Percentiles rank a stretch among this genome's conserved stretches.
These are phyloP conservation scores for Artemisia annua DNA, from an alignment of 129 eudicot species.

Conservation along the genomic window DNA sequence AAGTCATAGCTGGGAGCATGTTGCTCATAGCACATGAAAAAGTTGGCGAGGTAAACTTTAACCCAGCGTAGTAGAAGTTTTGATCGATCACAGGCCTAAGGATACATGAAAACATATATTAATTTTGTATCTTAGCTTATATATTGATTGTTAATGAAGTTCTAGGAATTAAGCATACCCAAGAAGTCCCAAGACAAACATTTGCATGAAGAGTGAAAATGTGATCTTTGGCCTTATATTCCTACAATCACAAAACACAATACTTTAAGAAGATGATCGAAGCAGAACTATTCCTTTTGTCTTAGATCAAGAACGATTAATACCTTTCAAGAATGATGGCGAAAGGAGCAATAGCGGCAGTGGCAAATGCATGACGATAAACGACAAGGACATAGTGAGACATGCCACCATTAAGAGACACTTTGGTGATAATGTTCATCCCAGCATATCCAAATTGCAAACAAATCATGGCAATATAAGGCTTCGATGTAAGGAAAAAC, in stretches of 20 bases:
- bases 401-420: slow-evolving; percentile 82
- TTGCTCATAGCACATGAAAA: slow-evolving; percentile 97
- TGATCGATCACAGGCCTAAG: slow-evolving; percentile 94
- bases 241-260: slow-evolving; percentile 39
- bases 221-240: slow-evolving; percentile 78
- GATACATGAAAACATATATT: background rate
- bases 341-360: slow-evolving; percentile 82
- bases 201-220: slow-evolving; percentile 72
- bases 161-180: slow-evolving; percentile 43
- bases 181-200: slow-evolving; percentile 83
- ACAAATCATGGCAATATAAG: slow-evolving; percentile 86
- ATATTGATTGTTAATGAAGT: background rate
- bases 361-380: slow-evolving; percentile 88
- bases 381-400: slow-evolving; percentile 92
- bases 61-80: slow-evolving; percentile 85
- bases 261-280: background rate
- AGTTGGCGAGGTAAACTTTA: slow-evolving; percentile 89
- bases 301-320: background rate
- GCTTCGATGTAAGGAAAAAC: slow-evolving; percentile 58
- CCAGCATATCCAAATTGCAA: slow-evolving; percentile 95
- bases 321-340: slow-evolving; percentile 84
- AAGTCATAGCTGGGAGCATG: slow-evolving; percentile 99
- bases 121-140: background rate
- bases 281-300: background rate
- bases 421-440: slow-evolving; percentile 88